Conservation (phyloP, 805 yeast species). For the Limtongia smithiae region DNA sequence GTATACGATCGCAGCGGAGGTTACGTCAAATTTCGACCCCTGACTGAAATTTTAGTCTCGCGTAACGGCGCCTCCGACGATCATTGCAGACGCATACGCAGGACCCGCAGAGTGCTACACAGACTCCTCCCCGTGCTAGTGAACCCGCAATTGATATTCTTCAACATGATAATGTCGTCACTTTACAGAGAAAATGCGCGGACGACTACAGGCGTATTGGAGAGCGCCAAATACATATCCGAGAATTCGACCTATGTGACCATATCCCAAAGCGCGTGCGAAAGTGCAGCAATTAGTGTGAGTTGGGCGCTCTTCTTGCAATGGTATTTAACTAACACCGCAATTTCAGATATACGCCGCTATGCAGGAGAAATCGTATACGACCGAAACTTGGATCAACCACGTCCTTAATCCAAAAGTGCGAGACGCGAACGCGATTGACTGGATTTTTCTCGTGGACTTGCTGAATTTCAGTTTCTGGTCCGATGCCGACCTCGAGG, state of each 20-base stretch:
- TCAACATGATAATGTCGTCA: no score
- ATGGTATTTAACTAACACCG: background rate
- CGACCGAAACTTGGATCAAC: constrained; percentile 40
- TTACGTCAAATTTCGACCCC: no score
- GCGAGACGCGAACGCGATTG: constrained; percentile 25
- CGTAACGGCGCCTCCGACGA: no score
- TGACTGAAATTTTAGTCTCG: no score
- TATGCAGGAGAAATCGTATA: constrained; percentile 35
- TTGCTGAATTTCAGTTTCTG: constrained; percentile 45
- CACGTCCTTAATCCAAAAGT: constrained; percentile 38
- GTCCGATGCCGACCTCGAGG: constrained; percentile 39
- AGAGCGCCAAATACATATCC: no score
- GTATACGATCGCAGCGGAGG: no score
- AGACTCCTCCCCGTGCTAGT: no score
- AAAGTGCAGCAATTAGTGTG: background rate
- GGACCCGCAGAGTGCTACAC: no score
- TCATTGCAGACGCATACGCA: no score
- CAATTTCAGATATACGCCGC: constrained; percentile 24
- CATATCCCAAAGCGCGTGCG: background rate
- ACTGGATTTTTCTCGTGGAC: constrained; percentile 45
- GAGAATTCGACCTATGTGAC: background rate
- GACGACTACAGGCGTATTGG: background rate
- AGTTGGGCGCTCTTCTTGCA: background rate
- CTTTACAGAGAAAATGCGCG: no score
- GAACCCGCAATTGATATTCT: no score